These are phyloP conservation scores for Fusarium scirpi DNA, from an alignment of 2,329 filamentous ascomycete genomes.

Conservation along the genomic window DNA sequence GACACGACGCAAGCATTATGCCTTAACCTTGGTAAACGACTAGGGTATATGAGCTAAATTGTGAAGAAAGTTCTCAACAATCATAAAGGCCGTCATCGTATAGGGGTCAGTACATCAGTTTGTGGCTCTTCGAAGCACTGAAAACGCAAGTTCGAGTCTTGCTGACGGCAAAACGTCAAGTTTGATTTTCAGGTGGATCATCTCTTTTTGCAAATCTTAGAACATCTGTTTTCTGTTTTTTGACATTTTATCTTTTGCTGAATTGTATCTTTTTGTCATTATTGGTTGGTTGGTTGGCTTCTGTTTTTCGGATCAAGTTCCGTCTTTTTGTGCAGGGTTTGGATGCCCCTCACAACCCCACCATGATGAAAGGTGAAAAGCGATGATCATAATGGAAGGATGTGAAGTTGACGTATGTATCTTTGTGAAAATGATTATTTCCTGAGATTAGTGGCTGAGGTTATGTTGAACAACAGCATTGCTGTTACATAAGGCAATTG, in stretches of 20 bases:
- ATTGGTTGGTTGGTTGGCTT: background rate
- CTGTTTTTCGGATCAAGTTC: background rate
- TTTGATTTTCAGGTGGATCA: background rate
- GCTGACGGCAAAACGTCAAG: slow-evolving; percentile 33
- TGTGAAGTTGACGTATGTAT: background rate
- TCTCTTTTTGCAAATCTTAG: slow-evolving; percentile 13
- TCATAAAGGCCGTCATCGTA: slow-evolving; percentile 37
- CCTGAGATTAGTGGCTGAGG: background rate
- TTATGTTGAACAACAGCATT: background rate
- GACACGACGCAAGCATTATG: background rate
- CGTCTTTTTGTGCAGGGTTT: slow-evolving; percentile 15
- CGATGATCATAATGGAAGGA: background rate
- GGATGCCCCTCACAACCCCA: slow-evolving; percentile 4
- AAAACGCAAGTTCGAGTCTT: slow-evolving; percentile 45
- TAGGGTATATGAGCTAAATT: background rate
- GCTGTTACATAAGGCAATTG: background rate
- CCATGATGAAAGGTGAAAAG: background rate
- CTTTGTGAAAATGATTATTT: background rate
- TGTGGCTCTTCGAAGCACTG: slow-evolving; percentile 41
- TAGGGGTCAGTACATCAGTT: slow-evolving; percentile 44
- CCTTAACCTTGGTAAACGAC: background rate
- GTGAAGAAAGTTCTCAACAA: background rate
- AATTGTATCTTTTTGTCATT: slow-evolving; percentile 21
- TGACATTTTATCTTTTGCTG: background rate
- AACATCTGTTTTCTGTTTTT: background rate